Percentiles rank a stretch among this genome's conserved stretches.
These are phyloP conservation scores for Thermochaetoides dissita DNA, from an alignment of 2,329 filamentous ascomycete species.

Conservation along the genomic window DNA sequence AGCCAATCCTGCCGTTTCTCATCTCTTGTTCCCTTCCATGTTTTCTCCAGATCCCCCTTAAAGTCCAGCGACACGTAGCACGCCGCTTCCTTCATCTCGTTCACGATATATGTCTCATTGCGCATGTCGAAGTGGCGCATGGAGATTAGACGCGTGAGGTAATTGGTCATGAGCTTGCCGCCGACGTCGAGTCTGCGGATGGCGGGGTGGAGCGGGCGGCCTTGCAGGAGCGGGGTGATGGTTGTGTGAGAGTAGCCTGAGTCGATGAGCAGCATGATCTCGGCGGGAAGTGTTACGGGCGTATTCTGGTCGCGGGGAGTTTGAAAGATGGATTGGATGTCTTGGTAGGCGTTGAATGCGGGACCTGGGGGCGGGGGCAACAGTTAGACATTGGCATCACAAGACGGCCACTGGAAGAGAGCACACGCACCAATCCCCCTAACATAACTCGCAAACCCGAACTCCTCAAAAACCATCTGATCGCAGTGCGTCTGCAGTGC, in stretches of 20 bases:
- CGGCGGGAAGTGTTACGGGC: constrained; percentile 42
- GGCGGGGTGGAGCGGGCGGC: constrained; percentile 65
- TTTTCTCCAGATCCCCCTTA: constrained; percentile 58
- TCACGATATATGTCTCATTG: constrained; percentile 84
- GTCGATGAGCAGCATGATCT: constrained; percentile 79
- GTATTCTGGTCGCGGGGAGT: constrained; percentile 36
- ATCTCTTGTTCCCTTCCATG: constrained; percentile 64
- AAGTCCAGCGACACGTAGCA: constrained; percentile 78
- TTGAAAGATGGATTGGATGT: constrained; percentile 55
- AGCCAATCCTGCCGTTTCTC: constrained; percentile 37
- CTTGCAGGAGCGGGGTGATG: constrained; percentile 71
- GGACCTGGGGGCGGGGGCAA: constrained; percentile 36
- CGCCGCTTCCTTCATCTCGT: constrained; percentile 84
- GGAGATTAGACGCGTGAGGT: constrained; percentile 78
- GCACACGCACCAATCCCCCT: constrained; percentile 49
- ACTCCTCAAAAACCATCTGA: constrained; percentile 95
- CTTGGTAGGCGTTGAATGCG: constrained; percentile 68
- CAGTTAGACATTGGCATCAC: constrained; percentile 2
- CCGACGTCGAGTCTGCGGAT: constrained; percentile 79
- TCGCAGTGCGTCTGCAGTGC: constrained; percentile 80
- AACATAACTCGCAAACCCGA: constrained; percentile 77
- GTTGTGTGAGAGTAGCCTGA: constrained; percentile 89
- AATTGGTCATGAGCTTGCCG: constrained; percentile 85
- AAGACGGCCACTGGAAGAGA: no score
- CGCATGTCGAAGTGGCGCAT: constrained; percentile 90